Conservation (phyloP, 208 protist genomes). For the Naegleria fowleri region DNA sequence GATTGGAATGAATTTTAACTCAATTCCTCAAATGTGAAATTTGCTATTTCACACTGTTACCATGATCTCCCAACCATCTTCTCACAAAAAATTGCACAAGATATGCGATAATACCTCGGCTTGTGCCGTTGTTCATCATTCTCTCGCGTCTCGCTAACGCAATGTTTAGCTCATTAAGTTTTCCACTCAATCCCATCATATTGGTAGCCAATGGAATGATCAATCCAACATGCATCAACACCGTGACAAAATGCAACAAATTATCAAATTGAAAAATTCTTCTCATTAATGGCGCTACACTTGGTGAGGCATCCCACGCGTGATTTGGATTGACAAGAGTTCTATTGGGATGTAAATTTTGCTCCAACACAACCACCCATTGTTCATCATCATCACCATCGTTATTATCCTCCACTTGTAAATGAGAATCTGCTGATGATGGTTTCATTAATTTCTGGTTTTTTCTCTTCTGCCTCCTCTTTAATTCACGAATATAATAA, state of each 20-base stretch:
- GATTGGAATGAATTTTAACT: too few relatives aligned
- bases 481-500: neutral
- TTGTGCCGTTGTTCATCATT: too few relatives aligned
- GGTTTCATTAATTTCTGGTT: neutral
- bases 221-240: neutral
- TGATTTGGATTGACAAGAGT: neutral
- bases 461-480: neutral
- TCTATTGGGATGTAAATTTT: neutral
- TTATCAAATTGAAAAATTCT: slow-evolving; percentile 24
- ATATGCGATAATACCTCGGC: too few relatives aligned
- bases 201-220: neutral
- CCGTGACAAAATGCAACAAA: neutral
- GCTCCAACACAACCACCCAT: neutral
- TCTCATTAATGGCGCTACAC: neutral
- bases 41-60: too few relatives aligned
- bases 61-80: too few relatives aligned
- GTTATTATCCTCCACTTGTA: too few relatives aligned
- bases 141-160: too few relatives aligned
- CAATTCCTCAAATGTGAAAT: too few relatives aligned
- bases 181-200: neutral
- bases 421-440: too few relatives aligned
- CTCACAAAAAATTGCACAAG: too few relatives aligned
- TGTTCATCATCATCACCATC: neutral
- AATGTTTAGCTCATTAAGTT: neutral
- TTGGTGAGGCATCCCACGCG: neutral